Conservation (phyloP, 2,329 filamentous ascomycete species). For the Parastagonospora avenae region DNA sequence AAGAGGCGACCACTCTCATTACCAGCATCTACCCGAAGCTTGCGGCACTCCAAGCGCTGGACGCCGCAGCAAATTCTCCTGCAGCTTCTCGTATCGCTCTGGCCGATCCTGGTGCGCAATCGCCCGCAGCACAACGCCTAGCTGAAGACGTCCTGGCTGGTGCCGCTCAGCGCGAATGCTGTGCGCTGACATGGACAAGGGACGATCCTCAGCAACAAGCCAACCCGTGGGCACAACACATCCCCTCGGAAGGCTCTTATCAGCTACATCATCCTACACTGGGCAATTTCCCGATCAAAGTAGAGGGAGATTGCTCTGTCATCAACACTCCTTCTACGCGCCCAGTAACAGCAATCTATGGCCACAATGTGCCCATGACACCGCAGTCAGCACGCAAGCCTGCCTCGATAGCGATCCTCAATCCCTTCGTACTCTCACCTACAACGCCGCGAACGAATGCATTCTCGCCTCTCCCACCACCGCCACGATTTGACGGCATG, state of each 20-base stretch:
- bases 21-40: slow-evolving; percentile 55
- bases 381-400: slow-evolving; percentile 39
- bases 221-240: slow-evolving; percentile 45
- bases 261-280: slow-evolving; percentile 53
- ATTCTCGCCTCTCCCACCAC: slow-evolving; percentile 38
- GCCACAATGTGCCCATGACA: slow-evolving; percentile 44
- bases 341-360: slow-evolving; percentile 47
- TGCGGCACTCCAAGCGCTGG: slow-evolving; percentile 53
- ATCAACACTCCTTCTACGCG: slow-evolving; percentile 45
- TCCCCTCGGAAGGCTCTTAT: slow-evolving; percentile 49
- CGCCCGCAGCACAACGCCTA: slow-evolving; percentile 65
- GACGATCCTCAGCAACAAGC: slow-evolving; percentile 43
- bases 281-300: slow-evolving; percentile 50
- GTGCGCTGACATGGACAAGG: slow-evolving; percentile 70
- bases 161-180: slow-evolving; percentile 71
- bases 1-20: slow-evolving; percentile 39
- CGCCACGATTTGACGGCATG: slow-evolving; percentile 27
- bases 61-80: slow-evolving; percentile 52
- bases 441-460: slow-evolving; percentile 38
- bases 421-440: slow-evolving; percentile 47
- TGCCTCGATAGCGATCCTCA: slow-evolving; percentile 44
- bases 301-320: slow-evolving; percentile 49
- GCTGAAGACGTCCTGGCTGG: slow-evolving; percentile 64
- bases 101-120: slow-evolving; percentile 69
- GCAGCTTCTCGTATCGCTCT: slow-evolving; percentile 61